These are phyloP conservation scores for Cyamopsis tetragonoloba DNA, from an alignment of 306 rosid species.

Conservation along the genomic window DNA sequence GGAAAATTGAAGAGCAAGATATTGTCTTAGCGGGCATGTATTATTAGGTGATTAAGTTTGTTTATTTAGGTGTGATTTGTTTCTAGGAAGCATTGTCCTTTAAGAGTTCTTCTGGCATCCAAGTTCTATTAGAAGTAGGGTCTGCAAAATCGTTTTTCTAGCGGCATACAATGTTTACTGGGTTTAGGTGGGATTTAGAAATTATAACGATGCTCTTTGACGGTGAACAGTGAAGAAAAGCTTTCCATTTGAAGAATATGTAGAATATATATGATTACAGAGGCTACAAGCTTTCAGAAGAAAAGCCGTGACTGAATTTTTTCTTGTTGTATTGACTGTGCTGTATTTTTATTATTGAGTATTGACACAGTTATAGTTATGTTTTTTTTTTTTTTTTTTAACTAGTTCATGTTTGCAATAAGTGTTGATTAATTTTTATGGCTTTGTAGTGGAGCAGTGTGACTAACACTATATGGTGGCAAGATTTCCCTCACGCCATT, in stretches of 20 bases:
- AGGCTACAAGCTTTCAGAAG: neutral
- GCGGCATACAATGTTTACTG: neutral
- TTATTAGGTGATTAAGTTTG: neutral
- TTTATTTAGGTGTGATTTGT: neutral
- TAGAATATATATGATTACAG: neutral
- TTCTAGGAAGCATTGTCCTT: conserved; percentile 22
- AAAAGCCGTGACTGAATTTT: neutral
- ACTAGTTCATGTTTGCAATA: conserved; percentile 15
- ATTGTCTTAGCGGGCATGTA: neutral
- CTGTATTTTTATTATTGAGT: neutral
- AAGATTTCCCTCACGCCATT: conserved; percentile 60
- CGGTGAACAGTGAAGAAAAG: neutral
- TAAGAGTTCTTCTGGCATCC: neutral
- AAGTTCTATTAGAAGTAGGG: conserved; percentile 4
- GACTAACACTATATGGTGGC: conserved; percentile 91
- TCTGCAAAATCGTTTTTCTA: neutral
- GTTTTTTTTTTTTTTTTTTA: too few species aligned
- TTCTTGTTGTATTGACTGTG: neutral
- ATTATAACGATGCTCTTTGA: conserved; percentile 3
- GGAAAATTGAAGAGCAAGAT: conserved; percentile 15
- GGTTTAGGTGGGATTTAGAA: conserved; percentile 2
- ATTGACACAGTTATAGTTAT: neutral
- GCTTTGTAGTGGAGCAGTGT: conserved; percentile 61
- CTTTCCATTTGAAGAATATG: neutral
- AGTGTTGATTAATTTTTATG: conserved; percentile 23